Evolutionary conservation across 2,329 filamentous ascomycete genomes (phyloP), one percentile per base, ranked within the genome.

Genomic region (Colletotrichum theobromicola): DNA sequence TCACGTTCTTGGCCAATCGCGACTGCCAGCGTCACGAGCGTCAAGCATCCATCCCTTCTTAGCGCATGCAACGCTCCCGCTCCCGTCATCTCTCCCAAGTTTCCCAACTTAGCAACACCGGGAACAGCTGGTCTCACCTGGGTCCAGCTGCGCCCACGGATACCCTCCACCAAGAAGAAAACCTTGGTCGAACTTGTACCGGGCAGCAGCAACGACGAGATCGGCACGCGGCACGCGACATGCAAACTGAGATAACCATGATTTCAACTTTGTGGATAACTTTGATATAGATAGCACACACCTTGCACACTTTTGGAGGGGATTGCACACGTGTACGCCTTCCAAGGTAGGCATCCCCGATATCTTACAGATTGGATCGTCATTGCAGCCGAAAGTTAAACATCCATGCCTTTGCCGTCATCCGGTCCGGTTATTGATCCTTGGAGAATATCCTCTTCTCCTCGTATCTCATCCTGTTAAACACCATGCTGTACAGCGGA

Each of bases 251-350:
- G 72, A 66, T 74, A 74, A 74, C 61, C 62, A 66, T 74, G 72
- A 74, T 64, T 66, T 74, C 67, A 74, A 71, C 61, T 67, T 30
- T 68, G 66, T 68, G 66, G 66, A 68, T 72, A 72, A 66, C 34
- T 46, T 28, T 57, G n/a, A 18, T 65, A 10, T 53, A 63, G 42
- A 46, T 46, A 46, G 42, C 42, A 46, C 42, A 46, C n/a, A 46
- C 42, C 42, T 46, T 46, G 21, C n/a, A 50, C 42, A 21, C 42
- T 50, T 21, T 50, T 50, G 12, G 42, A 10, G 37, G 42, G 42
- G 42, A 46, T n/a, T 46, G 42, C 21, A 50, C 61, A 50, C 42
- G 35, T 55, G 53, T 61, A 34, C 35, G 53, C 53, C 53, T 34
- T 26, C 42, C 37, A 46, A 35, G 32, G 42, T 28, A 21, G 18